Base-by-base conservation (phyloP, 345 rosid species). In the Pistacia vera region DNA sequence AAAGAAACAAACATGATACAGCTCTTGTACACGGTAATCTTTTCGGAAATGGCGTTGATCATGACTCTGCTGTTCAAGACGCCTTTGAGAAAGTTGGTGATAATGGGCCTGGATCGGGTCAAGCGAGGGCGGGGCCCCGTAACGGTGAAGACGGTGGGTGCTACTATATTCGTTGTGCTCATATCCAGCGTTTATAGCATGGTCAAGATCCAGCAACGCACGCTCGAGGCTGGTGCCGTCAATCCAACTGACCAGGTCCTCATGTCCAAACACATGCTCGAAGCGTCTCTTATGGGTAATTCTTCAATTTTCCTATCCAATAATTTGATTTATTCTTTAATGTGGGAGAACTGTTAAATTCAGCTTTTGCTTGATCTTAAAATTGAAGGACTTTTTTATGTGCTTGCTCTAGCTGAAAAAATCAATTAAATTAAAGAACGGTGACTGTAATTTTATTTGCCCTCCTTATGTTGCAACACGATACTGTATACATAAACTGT, bases 211-310 rank as follows among this genome's bases (percentile, higher is more conserved):
- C 91, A 85, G 56, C 84, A 79, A 13, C 88, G 89, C 41, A 78
- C 88, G 0, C 66, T 65, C 35, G 98, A 94, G 58, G 83, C 79
- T 8, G 96, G 87, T 3, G 84, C 68, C 64, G 70, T 82, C 11
- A 94, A 84, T 78, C 98, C 98, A 60, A 94, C 98, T 35, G 98
- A 94, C 74, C 91, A 91, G 80, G 87, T 94, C 51, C 90, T 94
- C 78, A 87, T 90, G 79, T 82, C 97, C 44, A 86, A 71, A 63
- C 88, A 86, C 83, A 86, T 92, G 80, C 97, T 92, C 61, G 97
- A 94, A 77, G 91, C 95, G 66, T 87, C 98, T 86, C 93, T 93
- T 36, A 89, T 93, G 95, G 98, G 98, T 93, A 81, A 44, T 51
- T 12, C 36, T 44, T 44, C 54, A n/a, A 46, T 12, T 12, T 60